phyloP scores from a whole-genome alignment of 2,329 filamentous ascomycete species.

The Fusarium sp. region DNA sequence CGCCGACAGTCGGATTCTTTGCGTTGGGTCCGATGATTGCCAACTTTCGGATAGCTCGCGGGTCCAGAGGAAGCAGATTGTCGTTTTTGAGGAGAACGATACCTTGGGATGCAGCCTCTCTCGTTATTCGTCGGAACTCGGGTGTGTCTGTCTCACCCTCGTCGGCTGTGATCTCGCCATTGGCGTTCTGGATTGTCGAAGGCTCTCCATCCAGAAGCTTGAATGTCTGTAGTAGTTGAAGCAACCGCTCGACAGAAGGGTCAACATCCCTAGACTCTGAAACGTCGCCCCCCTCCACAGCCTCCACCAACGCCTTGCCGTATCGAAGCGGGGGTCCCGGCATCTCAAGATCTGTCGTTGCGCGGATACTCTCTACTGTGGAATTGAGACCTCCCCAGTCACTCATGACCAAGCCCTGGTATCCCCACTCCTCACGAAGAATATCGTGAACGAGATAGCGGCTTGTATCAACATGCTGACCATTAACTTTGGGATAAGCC shows the following conservation, averaged over 20 bases:
- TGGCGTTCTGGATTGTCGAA: background rate
- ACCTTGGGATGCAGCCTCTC: background rate
- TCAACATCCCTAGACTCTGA: background rate
- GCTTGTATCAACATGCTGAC: background rate
- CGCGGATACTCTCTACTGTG: background rate
- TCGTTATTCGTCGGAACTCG: background rate
- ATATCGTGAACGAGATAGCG: background rate
- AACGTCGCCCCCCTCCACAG: background rate
- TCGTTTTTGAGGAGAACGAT: background rate
- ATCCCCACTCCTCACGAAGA: background rate
- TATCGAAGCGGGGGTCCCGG: background rate
- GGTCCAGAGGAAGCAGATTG: background rate
- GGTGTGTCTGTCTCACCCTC: background rate
- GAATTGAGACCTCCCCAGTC: slow-evolving; percentile 1
- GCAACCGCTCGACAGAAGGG: background rate
- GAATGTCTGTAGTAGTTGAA: background rate
- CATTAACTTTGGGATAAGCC: background rate
- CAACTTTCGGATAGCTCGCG: background rate
- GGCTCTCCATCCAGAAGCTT: background rate
- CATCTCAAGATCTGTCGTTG: background rate
- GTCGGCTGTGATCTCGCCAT: background rate
- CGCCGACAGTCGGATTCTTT: background rate
- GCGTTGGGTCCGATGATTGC: background rate
- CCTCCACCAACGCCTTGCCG: background rate
- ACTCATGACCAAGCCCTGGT: background rate